Evolutionary conservation across 495 filamentous ascomycete genomes (phyloP), one percentile per base, ranked within the genome.

Genomic region (Aspergillus hancockii): DNA sequence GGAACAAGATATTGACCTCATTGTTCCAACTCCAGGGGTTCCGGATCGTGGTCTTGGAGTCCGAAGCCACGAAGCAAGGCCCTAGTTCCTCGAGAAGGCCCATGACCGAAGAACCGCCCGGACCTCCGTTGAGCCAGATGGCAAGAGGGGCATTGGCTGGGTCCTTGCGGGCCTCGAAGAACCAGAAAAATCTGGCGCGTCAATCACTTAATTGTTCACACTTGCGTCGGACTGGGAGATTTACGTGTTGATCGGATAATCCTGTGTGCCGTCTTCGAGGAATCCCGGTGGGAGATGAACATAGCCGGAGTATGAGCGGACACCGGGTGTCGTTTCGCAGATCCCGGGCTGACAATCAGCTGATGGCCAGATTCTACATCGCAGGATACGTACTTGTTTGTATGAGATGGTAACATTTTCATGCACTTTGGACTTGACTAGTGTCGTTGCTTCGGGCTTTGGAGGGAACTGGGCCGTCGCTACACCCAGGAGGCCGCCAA

Each of bases 21-120:
- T 80, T 79, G 63, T 87, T 89, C 70, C 78, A 90, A 43, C 80
- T 83, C 69, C 41, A 45, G 41, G 41, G 41, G 14, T 45, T 45
- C 54, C 83, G 82, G 30, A 72, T 61, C 6, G 71, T 67, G 2
- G 82, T 59, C 21, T 67, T 83, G 14, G 71, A 76, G 60, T 84
- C 83, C 23, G 74, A 79, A 47, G 81, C 73, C 31, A 83, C 74
- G n/a, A 71, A 66, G 61, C 86, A 89, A 3, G 86, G 86, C 0
- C 85, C 86, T 63, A 84, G 83, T 64, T 88, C 85, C 59, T 84
- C 72, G 62, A 90, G 79, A 9, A 88, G 68, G 14, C 85, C 86
- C 56, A 86, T 83, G 79, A 88, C 82, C 1, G 78, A 81, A 3
- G 78, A 81, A 43, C 76, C 81, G 16, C 85, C 85, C 0, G 85